A percentile compares a stretch with the other conserved stretches of the same genome.
phyloP scores from a whole-genome alignment of 2,329 filamentous ascomycete genomes.

The Sporothrix brasiliensis region DNA sequence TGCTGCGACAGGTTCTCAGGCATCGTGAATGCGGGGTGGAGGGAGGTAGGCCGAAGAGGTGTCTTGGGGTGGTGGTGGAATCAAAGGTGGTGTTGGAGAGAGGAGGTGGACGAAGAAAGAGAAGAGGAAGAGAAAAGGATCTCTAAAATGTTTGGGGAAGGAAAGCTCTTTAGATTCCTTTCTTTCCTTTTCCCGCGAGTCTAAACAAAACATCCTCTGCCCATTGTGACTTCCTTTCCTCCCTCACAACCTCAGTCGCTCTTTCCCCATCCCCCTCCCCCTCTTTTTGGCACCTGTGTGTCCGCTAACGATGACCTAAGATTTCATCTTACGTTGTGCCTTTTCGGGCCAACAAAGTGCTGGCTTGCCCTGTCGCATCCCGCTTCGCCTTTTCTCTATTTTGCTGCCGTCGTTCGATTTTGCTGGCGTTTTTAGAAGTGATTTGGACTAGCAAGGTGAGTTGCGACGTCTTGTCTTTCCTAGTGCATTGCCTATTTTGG shows the following conservation, averaged over 20 bases:
- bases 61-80: slow-evolving; percentile 1
- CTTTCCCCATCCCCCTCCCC: not conserved
- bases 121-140: not conserved
- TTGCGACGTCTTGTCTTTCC: slow-evolving; percentile 5
- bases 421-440: not conserved
- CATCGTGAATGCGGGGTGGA: slow-evolving; percentile 42
- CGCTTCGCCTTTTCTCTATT: not conserved
- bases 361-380: slow-evolving; percentile 6
- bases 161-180: slow-evolving; percentile 21
- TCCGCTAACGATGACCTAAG: slow-evolving; percentile 14
- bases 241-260: slow-evolving; percentile 11
- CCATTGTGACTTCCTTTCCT: slow-evolving; percentile 25
- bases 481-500: slow-evolving; percentile 31
- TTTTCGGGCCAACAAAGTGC: slow-evolving; percentile 17
- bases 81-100: slow-evolving; percentile 1
- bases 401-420: not conserved
- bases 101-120: not conserved
- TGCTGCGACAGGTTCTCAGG: slow-evolving; percentile 56
- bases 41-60: not conserved
- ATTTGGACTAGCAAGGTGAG: slow-evolving; percentile 18
- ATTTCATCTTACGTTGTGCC: slow-evolving; percentile 5
- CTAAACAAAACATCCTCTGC: slow-evolving; percentile 22
- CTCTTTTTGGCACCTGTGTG: not conserved
- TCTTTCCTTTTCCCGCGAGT: slow-evolving; percentile 20
- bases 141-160: slow-evolving; percentile 2